Base-by-base conservation (phyloP, 352 stramenopile genomes). In the Globisporangium nagaii region DNA sequence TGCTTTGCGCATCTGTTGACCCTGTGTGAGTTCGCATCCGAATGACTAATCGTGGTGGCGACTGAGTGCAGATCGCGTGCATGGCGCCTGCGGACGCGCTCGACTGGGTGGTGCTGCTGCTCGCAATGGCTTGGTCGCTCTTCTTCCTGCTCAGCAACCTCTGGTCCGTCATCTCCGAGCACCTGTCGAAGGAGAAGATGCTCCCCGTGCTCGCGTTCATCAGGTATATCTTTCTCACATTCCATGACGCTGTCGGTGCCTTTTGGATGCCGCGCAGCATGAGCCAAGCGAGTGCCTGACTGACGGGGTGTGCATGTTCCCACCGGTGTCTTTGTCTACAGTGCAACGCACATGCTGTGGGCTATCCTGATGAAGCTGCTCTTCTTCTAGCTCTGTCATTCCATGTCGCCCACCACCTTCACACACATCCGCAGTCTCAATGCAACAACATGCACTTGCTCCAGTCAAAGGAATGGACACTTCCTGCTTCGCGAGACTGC, bases 141-240 rank as follows among this genome's bases (percentile, higher is more conserved):
- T 90, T 75, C 51, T 95, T 95, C 50, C 56, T 95, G 37, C 43
- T 95, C 19, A 84, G 60, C 52, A 95, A 93, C 64, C 53, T 95
- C 24, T 91, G 79, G 76, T 57, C 68, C 48, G 64, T 86, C 37
- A 89, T 92, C 34, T 73, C 76, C 17, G 80, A 92, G 46, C 80
- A 90, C 52, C 48, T 90, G 46, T 82, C 82, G 30, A 92, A 95
- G 58, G 84, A 95, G 49, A 95, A 95, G 54, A 90, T 93, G 78
- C 62, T 95, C 15, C 83, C 84, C 19, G 61, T 95, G 41, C 65
- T 95, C 10, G 77, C 78, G 22, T 71, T 95, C 46, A 88, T 95
- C 57, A 84, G 80, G 84, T 94, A 31, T 2, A 8, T n/a, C n/a
- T n/a, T n/a, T n/a, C n/a, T n/a, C n/a, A n/a, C n/a, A n/a, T n/a